Evolutionary conservation across 169 alveolate species (phyloP).

Genomic region (Theileria equi): DNA sequence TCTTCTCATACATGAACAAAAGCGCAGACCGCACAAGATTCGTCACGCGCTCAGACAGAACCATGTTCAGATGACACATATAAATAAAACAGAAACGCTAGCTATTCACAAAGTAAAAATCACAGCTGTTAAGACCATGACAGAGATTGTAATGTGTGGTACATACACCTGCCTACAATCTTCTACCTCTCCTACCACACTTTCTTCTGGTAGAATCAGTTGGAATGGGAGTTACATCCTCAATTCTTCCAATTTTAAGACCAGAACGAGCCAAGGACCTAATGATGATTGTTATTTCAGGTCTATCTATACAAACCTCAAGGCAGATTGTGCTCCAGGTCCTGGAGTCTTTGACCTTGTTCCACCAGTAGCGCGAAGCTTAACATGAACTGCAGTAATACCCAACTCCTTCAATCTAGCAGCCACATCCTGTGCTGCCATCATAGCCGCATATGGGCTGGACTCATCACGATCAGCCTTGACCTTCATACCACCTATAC

Average conservation of each 20-base stretch:
- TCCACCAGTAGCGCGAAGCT: conserved; percentile 97
- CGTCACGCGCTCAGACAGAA: no score
- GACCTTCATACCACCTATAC: conserved; percentile 97
- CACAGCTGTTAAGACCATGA: no score
- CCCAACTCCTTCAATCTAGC: conserved; percentile 95
- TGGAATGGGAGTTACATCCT: conserved; percentile 99
- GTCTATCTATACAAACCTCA: conserved; percentile 57
- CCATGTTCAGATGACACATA: no score
- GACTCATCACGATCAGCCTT: conserved; percentile 99
- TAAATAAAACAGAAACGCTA: no score
- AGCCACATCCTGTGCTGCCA: conserved; percentile 99
- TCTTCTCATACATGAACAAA: no score
- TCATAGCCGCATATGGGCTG: conserved; percentile 99
- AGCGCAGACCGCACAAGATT: no score
- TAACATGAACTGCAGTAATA: conserved; percentile 97
- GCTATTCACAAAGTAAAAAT: no score
- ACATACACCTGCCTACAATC: conserved; percentile 93
- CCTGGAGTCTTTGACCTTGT: conserved; percentile 98
- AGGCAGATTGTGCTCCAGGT: conserved; percentile 99
- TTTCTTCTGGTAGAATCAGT: conserved; percentile 98
- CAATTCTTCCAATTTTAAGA: conserved; percentile 98
- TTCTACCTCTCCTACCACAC: conserved; percentile 99
- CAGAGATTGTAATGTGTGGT: no score
- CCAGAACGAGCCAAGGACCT: conserved; percentile 99
- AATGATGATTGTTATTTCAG: neutral